Evolutionary conservation across 371 early-diverging fungal species (phyloP).

Genomic region (Saksenaea oblongispora): DNA sequence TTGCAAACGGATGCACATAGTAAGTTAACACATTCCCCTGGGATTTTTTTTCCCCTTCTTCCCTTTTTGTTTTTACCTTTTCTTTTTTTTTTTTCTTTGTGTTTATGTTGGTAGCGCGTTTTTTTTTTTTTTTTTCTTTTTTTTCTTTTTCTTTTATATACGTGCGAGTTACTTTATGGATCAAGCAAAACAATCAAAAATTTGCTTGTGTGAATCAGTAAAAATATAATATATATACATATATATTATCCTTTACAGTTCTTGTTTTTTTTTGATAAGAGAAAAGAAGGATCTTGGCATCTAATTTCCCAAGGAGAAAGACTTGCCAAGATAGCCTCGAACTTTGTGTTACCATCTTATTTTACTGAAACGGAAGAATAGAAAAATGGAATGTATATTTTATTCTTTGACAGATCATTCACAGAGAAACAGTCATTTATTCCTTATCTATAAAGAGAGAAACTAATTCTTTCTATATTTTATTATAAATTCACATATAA

Average conservation of each 20-base stretch:
- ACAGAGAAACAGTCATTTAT: no score
- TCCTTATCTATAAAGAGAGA: no score
- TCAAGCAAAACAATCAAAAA: neutral
- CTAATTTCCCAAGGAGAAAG: no score
- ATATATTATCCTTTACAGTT: neutral
- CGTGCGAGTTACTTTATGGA: conserved; percentile 2
- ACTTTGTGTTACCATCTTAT: no score
- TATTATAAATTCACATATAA: no score
- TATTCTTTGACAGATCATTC: no score
- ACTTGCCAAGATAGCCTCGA: no score
- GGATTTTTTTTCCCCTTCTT: conserved; percentile 6
- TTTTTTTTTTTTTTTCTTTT: neutral
- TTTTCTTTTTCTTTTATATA: neutral
- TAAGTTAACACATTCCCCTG: conserved; percentile 6
- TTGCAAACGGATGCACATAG: neutral
- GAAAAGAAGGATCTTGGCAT: no score
- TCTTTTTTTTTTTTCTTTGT: neutral
- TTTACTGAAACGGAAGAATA: no score
- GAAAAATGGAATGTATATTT: no score
- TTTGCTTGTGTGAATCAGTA: conserved; percentile 5
- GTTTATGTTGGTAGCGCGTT: conserved; percentile 6
- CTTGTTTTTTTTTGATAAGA: no score
- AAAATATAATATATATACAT: neutral
- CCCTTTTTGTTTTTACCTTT: conserved; percentile 6
- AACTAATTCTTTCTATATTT: no score